Evolutionary conservation across 2,329 filamentous ascomycete genomes (phyloP).

Genomic region (Didymella pinodella): DNA sequence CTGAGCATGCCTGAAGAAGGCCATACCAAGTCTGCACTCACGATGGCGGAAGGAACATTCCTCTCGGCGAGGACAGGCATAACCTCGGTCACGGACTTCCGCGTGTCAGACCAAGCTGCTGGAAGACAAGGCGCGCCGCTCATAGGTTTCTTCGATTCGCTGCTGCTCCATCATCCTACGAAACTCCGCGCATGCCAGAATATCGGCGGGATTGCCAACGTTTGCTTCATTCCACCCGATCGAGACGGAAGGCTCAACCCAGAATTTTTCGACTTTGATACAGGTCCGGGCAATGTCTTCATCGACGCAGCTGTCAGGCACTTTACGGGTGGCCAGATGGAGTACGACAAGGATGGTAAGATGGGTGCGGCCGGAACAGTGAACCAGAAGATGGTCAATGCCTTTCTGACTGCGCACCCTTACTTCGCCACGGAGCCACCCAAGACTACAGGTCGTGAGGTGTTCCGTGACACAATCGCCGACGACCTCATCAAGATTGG

Average conservation of each 20-base stretch:
- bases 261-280: neutral
- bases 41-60: conserved; percentile 29
- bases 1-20: conserved; percentile 29
- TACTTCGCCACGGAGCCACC: neutral
- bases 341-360: neutral
- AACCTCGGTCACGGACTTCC: neutral
- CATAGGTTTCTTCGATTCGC: neutral
- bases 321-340: neutral
- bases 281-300: neutral
- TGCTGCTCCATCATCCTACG: neutral
- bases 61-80: neutral
- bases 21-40: conserved; percentile 54
- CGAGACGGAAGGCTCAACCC: neutral
- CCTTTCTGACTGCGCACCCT: neutral
- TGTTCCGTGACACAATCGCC: neutral
- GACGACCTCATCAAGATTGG: neutral
- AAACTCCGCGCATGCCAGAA: neutral
- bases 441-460: neutral
- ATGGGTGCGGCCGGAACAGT: neutral
- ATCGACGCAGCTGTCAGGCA: neutral
- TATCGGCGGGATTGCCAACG: neutral
- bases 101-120: neutral
- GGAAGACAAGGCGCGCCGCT: neutral
- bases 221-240: neutral
- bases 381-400: neutral